A percentile compares a stretch with the other conserved stretches of the same genome.
These are phyloP conservation scores for Uronychia binucleata DNA, from an alignment of 73 alveolate genomes.

Conservation along the genomic window DNA sequence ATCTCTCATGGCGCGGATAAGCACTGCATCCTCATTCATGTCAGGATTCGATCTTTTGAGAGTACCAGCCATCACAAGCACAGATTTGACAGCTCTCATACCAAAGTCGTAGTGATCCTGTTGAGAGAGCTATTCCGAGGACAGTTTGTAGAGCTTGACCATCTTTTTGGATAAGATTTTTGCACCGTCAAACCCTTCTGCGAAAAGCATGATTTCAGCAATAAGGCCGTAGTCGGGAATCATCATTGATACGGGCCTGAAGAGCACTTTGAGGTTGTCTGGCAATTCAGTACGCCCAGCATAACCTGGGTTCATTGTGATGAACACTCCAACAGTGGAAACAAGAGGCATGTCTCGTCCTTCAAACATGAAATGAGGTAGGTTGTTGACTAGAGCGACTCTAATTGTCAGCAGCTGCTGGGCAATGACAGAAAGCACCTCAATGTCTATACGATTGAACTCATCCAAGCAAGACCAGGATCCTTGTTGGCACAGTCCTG, in stretches of 20 bases:
- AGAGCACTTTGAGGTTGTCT: conserved; percentile 98
- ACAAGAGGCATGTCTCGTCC: conserved; percentile 74
- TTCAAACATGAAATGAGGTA: conserved; percentile 66
- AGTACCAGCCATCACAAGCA: conserved; percentile 95
- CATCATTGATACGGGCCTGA: conserved; percentile 99
- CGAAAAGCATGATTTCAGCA: conserved; percentile 99
- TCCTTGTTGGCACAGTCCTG: conserved; percentile 98
- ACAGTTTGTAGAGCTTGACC: conserved; percentile 94
- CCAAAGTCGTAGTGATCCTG: conserved; percentile 99
- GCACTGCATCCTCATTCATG: conserved; percentile 71
- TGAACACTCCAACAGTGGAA: conserved; percentile 97
- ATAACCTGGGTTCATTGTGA: conserved; percentile 99
- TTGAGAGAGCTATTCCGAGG: conserved; percentile 96
- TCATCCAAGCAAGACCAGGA: conserved; percentile 99
- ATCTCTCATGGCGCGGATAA: conserved; percentile 82
- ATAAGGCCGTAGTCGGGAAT: conserved; percentile 99
- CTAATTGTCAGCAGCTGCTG: conserved; percentile 90
- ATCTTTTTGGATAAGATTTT: conserved; percentile 95
- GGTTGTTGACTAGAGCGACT: conserved; percentile 83
- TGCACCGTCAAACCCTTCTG: conserved; percentile 99
- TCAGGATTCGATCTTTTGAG: conserved; percentile 86
- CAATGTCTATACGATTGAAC: conserved; percentile 99
- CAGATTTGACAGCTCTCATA: conserved; percentile 98
- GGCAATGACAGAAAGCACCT: conserved; percentile 99
- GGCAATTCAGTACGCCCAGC: conserved; percentile 99